These are phyloP conservation scores for Amanita thiersii DNA, from an alignment of 768 basidiomycete species.

Conservation along the genomic window DNA sequence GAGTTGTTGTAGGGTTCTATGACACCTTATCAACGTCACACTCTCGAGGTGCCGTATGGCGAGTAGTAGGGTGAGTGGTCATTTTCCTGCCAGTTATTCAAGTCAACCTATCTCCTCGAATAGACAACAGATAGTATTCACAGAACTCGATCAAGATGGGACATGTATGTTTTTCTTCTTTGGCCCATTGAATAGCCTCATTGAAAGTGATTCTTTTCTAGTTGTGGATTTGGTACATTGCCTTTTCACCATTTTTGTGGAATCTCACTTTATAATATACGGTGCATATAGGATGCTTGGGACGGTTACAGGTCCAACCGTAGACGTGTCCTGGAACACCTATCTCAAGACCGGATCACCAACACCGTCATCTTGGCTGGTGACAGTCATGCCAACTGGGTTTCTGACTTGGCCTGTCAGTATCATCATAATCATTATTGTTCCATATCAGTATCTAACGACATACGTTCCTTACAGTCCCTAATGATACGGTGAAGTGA, in stretches of 20 bases:
- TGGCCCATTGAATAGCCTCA: no score
- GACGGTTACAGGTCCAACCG: slow-evolving; percentile 53
- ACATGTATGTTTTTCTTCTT: no score
- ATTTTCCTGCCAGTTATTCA: no score
- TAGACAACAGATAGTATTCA: slow-evolving; percentile 53
- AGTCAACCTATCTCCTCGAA: no score
- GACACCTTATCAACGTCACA: slow-evolving; percentile 37
- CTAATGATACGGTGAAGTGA: slow-evolving; percentile 26
- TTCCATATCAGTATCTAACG: slow-evolving; percentile 32
- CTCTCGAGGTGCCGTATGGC: slow-evolving; percentile 42
- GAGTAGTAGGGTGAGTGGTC: slow-evolving; percentile 35
- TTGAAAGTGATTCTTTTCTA: no score
- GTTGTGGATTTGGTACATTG: no score
- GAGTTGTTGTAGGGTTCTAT: slow-evolving; percentile 34
- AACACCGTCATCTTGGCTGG: slow-evolving; percentile 54
- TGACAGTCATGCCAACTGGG: slow-evolving; percentile 58
- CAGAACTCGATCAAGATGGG: slow-evolving; percentile 32
- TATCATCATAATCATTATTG: no score
- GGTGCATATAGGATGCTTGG: slow-evolving; percentile 59
- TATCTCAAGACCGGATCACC: slow-evolving; percentile 41
- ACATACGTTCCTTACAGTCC: no score
- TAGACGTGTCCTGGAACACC: slow-evolving; percentile 39
- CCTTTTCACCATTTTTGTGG: no score
- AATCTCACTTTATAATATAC: not conserved
- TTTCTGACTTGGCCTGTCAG: slow-evolving; percentile 47